Evolutionary conservation across 495 filamentous ascomycete genomes (phyloP).

Genomic region (Ascodesmis nigricans): DNA sequence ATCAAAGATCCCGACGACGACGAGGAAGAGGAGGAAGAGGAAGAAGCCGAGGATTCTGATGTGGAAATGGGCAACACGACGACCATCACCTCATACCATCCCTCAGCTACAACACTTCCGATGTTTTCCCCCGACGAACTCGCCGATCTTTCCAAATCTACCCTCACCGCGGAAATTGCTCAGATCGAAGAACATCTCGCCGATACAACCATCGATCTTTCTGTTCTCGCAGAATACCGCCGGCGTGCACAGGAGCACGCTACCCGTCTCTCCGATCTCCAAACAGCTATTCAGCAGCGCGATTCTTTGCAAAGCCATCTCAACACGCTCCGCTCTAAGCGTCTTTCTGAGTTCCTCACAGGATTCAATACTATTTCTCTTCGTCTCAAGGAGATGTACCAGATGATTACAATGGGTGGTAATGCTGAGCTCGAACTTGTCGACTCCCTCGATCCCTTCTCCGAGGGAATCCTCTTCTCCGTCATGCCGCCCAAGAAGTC

Average conservation of each 20-base stretch:
- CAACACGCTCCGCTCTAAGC: conserved; percentile 70
- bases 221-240: conserved; percentile 82
- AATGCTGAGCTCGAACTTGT: conserved; percentile 95
- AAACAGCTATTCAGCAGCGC: conserved; percentile 46
- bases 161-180: conserved; percentile 69
- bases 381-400: conserved; percentile 97
- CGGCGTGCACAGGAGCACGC: conserved; percentile 72
- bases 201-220: conserved; percentile 68
- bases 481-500: conserved; percentile 99
- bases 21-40: background rate
- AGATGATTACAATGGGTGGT: conserved; percentile 99
- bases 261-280: conserved; percentile 57
- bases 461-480: conserved; percentile 84
- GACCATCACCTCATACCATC: no score
- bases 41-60: background rate
- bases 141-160: conserved; percentile 72
- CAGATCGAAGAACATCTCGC: conserved; percentile 81
- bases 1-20: conserved; percentile 6
- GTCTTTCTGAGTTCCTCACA: conserved; percentile 95
- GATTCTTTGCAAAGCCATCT: conserved; percentile 74
- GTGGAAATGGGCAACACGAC: no score
- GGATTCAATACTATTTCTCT: conserved; percentile 89
- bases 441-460: conserved; percentile 86
- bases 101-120: conserved; percentile 46
- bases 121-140: conserved; percentile 78